Evolutionary conservation across 2,329 filamentous ascomycete species (phyloP).

Genomic region (Triangularia setosa): DNA sequence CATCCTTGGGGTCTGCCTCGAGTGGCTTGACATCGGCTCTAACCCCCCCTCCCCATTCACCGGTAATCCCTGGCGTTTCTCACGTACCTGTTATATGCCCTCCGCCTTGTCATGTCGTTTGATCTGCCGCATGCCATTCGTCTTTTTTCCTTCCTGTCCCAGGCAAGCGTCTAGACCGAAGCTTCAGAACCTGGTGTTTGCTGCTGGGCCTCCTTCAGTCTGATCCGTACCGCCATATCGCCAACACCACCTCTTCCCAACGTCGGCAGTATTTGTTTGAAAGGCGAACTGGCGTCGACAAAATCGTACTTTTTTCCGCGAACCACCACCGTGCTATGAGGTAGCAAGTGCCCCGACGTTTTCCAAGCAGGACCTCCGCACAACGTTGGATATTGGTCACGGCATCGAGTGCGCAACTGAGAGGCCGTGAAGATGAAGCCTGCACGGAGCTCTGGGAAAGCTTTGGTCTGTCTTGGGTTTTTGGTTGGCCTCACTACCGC

Average conservation of each 20-base stretch:
- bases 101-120: conserved; percentile 4
- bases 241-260: background rate
- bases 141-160: background rate
- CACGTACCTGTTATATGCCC: conserved; percentile 6
- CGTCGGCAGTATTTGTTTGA: background rate
- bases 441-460: background rate
- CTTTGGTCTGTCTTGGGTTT: conserved; percentile 22
- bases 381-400: background rate
- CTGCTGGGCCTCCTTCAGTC: background rate
- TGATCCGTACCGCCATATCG: background rate
- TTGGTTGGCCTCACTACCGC: conserved; percentile 10
- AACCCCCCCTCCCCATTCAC: background rate
- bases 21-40: background rate
- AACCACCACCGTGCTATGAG: background rate
- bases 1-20: background rate
- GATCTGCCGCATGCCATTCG: background rate
- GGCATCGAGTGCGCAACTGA: background rate
- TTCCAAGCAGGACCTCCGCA: background rate
- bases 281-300: background rate
- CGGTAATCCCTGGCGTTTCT: background rate
- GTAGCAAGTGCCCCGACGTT: background rate
- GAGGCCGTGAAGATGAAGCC: conserved; percentile 7
- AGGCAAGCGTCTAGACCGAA: background rate
- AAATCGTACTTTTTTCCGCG: background rate
- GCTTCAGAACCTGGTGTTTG: background rate